Percentiles rank a stretch among this genome's conserved stretches.
These are phyloP conservation scores for Cenococcum geophilum DNA, from an alignment of 495 filamentous ascomycete genomes.

Conservation along the genomic window DNA sequence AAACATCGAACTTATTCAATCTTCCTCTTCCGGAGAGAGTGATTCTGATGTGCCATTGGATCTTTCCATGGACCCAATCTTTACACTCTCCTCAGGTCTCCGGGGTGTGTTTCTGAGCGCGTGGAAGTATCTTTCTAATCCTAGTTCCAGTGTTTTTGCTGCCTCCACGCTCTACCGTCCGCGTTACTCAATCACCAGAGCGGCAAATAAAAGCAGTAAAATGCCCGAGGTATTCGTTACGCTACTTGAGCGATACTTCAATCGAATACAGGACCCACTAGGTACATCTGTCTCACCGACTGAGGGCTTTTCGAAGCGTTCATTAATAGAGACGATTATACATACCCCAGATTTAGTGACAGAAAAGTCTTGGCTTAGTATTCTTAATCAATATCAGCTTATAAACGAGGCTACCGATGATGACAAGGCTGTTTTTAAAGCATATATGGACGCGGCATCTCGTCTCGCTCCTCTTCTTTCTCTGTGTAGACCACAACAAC, in stretches of 20 bases:
- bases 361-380: not conserved
- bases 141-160: not conserved
- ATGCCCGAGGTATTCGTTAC: not conserved
- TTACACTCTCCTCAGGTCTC: not conserved
- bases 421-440: not conserved
- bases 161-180: not conserved
- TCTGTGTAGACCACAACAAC: not conserved
- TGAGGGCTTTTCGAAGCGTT: not conserved
- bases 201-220: not conserved
- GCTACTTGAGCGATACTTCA: not conserved
- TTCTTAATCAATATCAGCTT: not conserved
- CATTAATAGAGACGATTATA: not conserved
- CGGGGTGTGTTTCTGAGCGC: not conserved
- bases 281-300: not conserved
- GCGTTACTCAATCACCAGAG: not conserved
- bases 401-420: not conserved
- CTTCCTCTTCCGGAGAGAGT: not conserved
- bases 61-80: not conserved
- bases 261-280: not conserved
- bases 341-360: not conserved
- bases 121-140: not conserved
- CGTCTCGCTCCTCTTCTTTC: constrained; percentile 1
- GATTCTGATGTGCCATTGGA: not conserved
- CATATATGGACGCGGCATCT: not conserved
- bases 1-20: not conserved